phyloP scores from a whole-genome alignment of 2,329 filamentous ascomycete species.

The Parastagonospora nodorum region DNA sequence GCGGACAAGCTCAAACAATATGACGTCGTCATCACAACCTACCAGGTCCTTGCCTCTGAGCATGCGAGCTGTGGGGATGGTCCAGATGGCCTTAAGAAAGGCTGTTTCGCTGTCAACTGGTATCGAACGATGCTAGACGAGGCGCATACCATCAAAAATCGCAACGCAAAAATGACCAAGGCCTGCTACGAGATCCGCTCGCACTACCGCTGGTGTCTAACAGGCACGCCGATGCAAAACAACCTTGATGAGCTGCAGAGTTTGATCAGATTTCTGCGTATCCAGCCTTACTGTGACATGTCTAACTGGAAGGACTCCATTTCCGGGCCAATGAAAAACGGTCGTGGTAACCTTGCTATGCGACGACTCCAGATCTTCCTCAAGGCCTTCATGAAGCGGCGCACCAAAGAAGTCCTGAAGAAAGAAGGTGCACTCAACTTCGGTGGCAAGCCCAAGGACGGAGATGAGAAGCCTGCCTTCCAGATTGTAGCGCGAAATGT shows the following conservation, averaged over 20 bases:
- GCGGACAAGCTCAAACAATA: constrained; percentile 78
- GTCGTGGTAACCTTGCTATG: constrained; percentile 87
- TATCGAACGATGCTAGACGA: constrained; percentile 95
- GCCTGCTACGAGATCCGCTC: constrained; percentile 84
- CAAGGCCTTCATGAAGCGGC: constrained; percentile 96
- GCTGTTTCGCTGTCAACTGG: constrained; percentile 92
- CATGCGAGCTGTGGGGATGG: constrained; percentile 71
- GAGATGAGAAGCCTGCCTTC: constrained; percentile 69
- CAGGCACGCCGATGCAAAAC: constrained; percentile 97
- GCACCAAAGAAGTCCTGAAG: constrained; percentile 96
- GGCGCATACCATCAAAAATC: constrained; percentile 97
- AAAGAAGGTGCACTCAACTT: constrained; percentile 80
- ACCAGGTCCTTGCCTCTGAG: constrained; percentile 92
- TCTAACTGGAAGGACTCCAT: constrained; percentile 91
- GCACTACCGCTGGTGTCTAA: constrained; percentile 94
- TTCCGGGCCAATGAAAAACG: constrained; percentile 84
- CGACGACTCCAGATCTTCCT: constrained; percentile 81
- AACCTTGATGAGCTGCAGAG: constrained; percentile 96
- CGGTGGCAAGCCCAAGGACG: constrained; percentile 68
- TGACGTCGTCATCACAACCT: constrained; percentile 96
- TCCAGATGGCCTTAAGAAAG: constrained; percentile 68
- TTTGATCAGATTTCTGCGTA: constrained; percentile 87
- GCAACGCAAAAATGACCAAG: constrained; percentile 92
- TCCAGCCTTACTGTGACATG: constrained; percentile 87
- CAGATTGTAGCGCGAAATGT: constrained; percentile 92